Conservation (phyloP, 1,284 basidiomycete genomes). For the Singerocomus inundabilis region DNA sequence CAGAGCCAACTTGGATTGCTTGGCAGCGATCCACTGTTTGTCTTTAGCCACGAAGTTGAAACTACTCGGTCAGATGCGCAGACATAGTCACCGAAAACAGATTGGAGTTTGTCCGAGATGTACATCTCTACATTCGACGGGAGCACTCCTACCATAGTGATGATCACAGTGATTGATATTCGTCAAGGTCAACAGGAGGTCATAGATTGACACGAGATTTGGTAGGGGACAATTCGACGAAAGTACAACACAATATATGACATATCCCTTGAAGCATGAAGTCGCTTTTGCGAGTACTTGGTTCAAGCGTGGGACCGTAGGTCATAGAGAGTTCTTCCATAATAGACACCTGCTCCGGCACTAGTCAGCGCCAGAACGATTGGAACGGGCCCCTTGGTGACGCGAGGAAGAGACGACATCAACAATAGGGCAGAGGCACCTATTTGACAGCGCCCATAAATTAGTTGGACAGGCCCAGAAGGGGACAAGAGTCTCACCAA, state of each 20-base stretch:
- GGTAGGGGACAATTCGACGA: neutral
- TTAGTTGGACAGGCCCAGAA: neutral
- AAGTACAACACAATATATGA: conserved; percentile 13
- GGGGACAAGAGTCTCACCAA: conserved; percentile 50
- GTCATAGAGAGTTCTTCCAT: conserved; percentile 62
- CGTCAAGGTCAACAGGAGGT: neutral
- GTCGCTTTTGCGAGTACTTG: neutral
- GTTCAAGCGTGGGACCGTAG: conserved; percentile 36
- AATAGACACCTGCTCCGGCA: conserved; percentile 63
- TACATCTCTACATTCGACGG: conserved; percentile 14
- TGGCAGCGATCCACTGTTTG: conserved; percentile 1
- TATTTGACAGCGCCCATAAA: conserved; percentile 25
- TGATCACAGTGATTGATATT: conserved; percentile 1
- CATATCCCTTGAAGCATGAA: neutral
- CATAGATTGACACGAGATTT: conserved; percentile 1
- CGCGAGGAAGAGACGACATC: conserved; percentile 75
- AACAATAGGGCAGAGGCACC: conserved; percentile 78
- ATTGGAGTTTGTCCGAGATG: conserved; percentile 8
- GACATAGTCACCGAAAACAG: conserved; percentile 1
- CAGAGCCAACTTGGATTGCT: neutral
- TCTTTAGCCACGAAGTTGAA: conserved; percentile 4
- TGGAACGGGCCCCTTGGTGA: conserved; percentile 76
- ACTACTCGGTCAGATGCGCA: conserved; percentile 5
- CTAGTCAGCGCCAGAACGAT: conserved; percentile 64
- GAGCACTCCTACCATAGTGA: neutral